Percentiles rank a stretch among this genome's conserved stretches.
phyloP scores from a whole-genome alignment of 371 early-diverging fungal genomes.

The Mucor lusitanicus region DNA sequence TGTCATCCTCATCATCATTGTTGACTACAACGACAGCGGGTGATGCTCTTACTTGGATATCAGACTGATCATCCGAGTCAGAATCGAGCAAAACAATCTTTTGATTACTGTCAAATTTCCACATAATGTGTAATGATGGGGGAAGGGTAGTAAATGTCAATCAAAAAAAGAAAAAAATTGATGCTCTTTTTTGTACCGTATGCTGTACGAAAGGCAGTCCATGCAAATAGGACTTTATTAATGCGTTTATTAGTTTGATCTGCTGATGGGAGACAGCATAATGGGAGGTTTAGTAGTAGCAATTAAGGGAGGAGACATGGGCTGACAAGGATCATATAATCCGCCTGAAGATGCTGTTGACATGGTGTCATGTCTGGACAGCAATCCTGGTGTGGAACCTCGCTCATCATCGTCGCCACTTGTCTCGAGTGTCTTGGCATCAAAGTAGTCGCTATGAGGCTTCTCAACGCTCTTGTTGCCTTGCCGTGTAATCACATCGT shows the following conservation, averaged over 20 bases:
- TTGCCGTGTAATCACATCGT: constrained; percentile 11
- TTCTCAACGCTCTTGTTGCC: neutral
- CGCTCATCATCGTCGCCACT: neutral
- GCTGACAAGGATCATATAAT: neutral
- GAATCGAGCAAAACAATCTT: neutral
- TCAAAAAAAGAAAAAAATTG: neutral
- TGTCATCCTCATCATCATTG: neutral
- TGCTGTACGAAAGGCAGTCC: neutral
- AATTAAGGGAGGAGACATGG: neutral
- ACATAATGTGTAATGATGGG: neutral
- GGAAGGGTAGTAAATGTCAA: neutral
- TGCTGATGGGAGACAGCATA: neutral
- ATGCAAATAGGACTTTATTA: neutral
- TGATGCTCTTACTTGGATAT: neutral
- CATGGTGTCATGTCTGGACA: constrained; percentile 6
- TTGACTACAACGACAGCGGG: neutral
- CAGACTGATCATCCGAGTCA: neutral
- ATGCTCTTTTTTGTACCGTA: neutral
- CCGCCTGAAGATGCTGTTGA: constrained; percentile 10
- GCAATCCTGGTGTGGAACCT: neutral
- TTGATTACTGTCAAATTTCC: neutral
- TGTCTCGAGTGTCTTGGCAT: neutral
- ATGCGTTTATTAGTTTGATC: neutral
- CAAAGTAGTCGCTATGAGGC: neutral
- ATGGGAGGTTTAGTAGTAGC: neutral